Percentiles rank a stretch among this genome's conserved stretches.
phyloP scores from a whole-genome alignment of 805 yeast genomes.

The Candida silvicultrix region DNA sequence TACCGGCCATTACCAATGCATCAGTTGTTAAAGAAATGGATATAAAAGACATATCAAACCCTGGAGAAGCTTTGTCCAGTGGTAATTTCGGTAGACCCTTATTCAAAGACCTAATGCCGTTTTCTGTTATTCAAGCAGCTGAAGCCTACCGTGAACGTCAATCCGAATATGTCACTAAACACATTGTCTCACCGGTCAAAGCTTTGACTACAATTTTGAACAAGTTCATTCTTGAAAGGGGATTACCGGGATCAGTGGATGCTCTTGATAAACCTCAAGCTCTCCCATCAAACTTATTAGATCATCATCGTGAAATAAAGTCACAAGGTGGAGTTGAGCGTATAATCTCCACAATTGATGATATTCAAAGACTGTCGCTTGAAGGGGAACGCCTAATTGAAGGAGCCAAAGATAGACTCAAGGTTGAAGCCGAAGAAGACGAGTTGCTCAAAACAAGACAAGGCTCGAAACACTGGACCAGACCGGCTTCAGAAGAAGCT shows the following conservation, averaged over 20 bases:
- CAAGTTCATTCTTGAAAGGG: conserved; percentile 37
- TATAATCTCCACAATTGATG: conserved; percentile 36
- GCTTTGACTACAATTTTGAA: conserved; percentile 39
- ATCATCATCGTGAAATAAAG: conserved; percentile 48
- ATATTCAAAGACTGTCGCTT: conserved; percentile 36
- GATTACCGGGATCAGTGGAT: conserved; percentile 60
- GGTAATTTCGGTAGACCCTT: conserved; percentile 25
- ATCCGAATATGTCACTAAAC: conserved; percentile 40
- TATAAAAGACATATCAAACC: conserved; percentile 29
- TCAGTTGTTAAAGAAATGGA: conserved; percentile 48
- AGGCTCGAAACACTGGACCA: conserved; percentile 50
- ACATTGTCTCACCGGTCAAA: conserved; percentile 41
- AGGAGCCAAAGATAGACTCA: conserved; percentile 39
- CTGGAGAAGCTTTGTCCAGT: conserved; percentile 19
- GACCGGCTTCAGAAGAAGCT: conserved; percentile 40
- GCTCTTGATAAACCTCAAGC: conserved; percentile 46
- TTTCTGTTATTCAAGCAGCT: conserved; percentile 55
- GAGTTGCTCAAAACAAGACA: conserved; percentile 39
- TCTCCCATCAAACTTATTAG: conserved; percentile 51
- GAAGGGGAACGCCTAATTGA: conserved; percentile 37
- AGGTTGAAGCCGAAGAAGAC: conserved; percentile 52
- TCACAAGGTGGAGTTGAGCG: conserved; percentile 44
- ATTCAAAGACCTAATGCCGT: conserved; percentile 65
- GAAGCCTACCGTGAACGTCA: conserved; percentile 65
- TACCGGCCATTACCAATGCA: conserved; percentile 40